These are phyloP conservation scores for Dendryphion nanum DNA, from an alignment of 2,329 filamentous ascomycete species.

Conservation along the genomic window DNA sequence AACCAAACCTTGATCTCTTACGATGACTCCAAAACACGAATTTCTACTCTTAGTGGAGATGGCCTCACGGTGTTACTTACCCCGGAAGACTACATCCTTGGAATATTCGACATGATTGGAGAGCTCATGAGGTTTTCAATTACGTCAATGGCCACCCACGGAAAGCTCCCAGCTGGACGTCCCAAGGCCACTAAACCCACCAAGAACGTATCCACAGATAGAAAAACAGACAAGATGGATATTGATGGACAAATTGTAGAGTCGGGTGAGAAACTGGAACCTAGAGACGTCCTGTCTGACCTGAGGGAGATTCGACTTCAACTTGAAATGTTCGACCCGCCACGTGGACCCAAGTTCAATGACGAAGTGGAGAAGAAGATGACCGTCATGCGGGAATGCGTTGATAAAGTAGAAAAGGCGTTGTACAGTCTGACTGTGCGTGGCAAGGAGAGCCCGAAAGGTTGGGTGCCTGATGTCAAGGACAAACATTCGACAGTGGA, in stretches of 20 bases:
- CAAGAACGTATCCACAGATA: constrained; percentile 15
- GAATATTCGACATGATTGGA: constrained; percentile 89
- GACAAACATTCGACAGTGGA: constrained; percentile 44
- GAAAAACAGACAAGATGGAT: constrained; percentile 34
- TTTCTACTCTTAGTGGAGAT: constrained; percentile 38
- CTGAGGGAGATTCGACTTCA: constrained; percentile 73
- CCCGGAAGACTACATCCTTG: constrained; percentile 82
- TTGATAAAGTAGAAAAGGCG: constrained; percentile 89
- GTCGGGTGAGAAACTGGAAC: constrained; percentile 18
- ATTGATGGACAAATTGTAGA: constrained; percentile 28
- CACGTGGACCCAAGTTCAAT: constrained; percentile 53
- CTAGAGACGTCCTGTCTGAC: constrained; percentile 72
- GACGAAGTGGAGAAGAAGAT: constrained; percentile 75
- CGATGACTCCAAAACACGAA: constrained; percentile 52
- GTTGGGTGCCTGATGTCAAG: constrained; percentile 81
- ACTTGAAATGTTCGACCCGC: constrained; percentile 70
- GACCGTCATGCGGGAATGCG: constrained; percentile 80
- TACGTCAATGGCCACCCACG: constrained; percentile 76
- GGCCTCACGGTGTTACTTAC: constrained; percentile 62
- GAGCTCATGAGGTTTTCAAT: constrained; percentile 98
- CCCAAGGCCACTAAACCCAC: constrained; percentile 38
- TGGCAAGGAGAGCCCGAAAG: constrained; percentile 83
- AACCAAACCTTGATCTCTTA: constrained; percentile 72
- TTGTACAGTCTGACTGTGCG: constrained; percentile 86
- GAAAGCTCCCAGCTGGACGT: constrained; percentile 47